A percentile compares a stretch with the other conserved stretches of the same genome.
Conservation (phyloP, 2,329 filamentous ascomycete species). For the Colletotrichum sp. region DNA sequence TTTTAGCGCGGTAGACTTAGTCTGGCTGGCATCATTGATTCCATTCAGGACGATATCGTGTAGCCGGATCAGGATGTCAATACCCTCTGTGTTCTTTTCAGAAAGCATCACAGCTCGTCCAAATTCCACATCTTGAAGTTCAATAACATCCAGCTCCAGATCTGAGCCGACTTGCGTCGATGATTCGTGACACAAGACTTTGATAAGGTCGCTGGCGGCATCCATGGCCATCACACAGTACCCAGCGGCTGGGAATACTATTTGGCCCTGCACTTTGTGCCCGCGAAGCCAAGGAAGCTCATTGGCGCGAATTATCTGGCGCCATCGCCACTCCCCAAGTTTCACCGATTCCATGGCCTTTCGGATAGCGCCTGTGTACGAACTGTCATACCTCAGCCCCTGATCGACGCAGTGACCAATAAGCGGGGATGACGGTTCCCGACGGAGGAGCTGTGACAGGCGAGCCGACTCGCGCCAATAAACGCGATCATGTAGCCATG, state of each 20-base stretch:
- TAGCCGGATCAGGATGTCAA: neutral
- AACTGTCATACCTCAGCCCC: neutral
- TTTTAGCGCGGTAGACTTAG: neutral
- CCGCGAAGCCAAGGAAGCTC: conserved; percentile 40
- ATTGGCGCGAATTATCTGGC: conserved; percentile 22
- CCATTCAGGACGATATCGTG: neutral
- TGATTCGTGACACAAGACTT: conserved; percentile 5
- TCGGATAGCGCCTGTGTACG: no score
- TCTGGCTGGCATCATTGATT: neutral
- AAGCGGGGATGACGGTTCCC: neutral
- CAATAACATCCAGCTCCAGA: neutral
- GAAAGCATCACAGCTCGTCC: neutral
- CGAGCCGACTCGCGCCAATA: conserved; percentile 9
- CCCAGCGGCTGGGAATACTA: conserved; percentile 47
- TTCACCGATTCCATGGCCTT: neutral
- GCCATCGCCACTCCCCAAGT: conserved; percentile 10
- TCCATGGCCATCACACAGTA: conserved; percentile 49
- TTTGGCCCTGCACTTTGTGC: conserved; percentile 36
- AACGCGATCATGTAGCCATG: conserved; percentile 18
- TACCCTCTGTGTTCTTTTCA: neutral
- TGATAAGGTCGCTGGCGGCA: conserved; percentile 29
- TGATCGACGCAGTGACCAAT: neutral
- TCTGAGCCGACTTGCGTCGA: neutral
- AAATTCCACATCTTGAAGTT: neutral
- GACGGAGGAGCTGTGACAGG: conserved; percentile 2